A percentile compares a stretch with the other conserved stretches of the same genome.
Evolutionary conservation across 306 rosid genomes (phyloP).

Genomic region (Vicia villosa): DNA sequence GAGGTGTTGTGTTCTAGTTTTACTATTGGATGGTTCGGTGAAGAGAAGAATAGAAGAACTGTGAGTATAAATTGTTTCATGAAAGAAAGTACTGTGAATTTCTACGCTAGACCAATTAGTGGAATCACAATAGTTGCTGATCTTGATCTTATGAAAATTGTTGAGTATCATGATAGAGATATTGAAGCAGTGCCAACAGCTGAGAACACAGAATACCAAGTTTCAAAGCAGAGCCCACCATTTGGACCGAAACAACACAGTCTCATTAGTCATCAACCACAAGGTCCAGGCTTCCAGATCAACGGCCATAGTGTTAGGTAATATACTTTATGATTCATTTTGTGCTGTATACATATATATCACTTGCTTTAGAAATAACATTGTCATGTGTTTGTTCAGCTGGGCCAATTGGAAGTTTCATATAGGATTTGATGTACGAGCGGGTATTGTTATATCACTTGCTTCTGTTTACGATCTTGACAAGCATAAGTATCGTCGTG

Average conservation of each 20-base stretch:
- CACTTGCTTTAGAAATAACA: background rate
- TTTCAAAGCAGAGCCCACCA: constrained; percentile 27
- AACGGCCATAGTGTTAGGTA: constrained; percentile 44
- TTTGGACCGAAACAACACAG: constrained; percentile 40
- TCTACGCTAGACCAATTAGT: constrained; percentile 41
- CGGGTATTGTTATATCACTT: constrained; percentile 33
- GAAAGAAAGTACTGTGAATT: constrained; percentile 36
- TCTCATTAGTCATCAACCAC: constrained; percentile 32
- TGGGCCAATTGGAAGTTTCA: constrained; percentile 55
- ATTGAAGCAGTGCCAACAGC: constrained; percentile 30
- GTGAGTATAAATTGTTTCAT: constrained; percentile 43
- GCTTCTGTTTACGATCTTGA: constrained; percentile 46
- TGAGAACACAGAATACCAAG: constrained; percentile 35
- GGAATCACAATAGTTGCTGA: constrained; percentile 38
- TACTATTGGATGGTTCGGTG: constrained; percentile 45
- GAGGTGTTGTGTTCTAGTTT: constrained; percentile 43
- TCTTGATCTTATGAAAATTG: constrained; percentile 33
- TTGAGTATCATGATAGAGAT: constrained; percentile 32
- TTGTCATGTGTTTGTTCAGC: background rate
- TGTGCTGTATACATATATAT: background rate
- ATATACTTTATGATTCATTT: background rate
- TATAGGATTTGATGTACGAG: constrained; percentile 40
- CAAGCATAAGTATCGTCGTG: constrained; percentile 38
- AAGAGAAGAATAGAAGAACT: constrained; percentile 2
- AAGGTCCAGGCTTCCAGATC: constrained; percentile 45